Conservation (phyloP, 352 stramenopile genomes). For the Paralagenidium karlingii region DNA sequence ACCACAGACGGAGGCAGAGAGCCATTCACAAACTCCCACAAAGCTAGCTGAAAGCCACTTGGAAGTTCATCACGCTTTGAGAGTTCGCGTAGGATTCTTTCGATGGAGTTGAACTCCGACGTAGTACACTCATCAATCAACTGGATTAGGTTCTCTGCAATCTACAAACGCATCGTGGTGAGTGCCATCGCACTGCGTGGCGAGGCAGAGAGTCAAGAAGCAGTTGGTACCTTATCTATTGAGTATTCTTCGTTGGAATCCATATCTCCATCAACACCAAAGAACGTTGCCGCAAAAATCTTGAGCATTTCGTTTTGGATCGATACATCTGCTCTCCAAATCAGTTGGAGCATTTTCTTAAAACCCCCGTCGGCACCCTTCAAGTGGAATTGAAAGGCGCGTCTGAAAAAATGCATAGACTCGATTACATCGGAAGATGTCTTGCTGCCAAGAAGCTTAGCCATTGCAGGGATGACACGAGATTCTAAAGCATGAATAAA, state of each 20-base stretch:
- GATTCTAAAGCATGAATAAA: slow-evolving; percentile 90
- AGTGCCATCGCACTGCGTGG: no score
- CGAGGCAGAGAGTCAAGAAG: no score
- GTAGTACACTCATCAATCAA: slow-evolving; percentile 67
- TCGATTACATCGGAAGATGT: slow-evolving; percentile 89
- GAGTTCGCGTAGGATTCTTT: slow-evolving; percentile 57
- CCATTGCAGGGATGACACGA: slow-evolving; percentile 55
- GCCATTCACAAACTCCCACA: slow-evolving; percentile 62
- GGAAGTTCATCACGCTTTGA: slow-evolving; percentile 46
- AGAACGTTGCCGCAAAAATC: slow-evolving; percentile 62
- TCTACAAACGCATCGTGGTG: no score
- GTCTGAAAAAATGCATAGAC: slow-evolving; percentile 89
- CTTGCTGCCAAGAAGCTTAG: slow-evolving; percentile 82
- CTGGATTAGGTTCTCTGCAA: slow-evolving; percentile 57
- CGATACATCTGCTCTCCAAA: slow-evolving; percentile 80
- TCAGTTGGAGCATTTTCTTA: slow-evolving; percentile 85
- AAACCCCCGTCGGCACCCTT: slow-evolving; percentile 83
- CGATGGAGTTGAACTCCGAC: slow-evolving; percentile 63
- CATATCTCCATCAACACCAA: slow-evolving; percentile 27
- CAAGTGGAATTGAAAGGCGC: slow-evolving; percentile 84
- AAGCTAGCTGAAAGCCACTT: slow-evolving; percentile 37
- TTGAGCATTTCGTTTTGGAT: slow-evolving; percentile 87
- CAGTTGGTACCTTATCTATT: no score
- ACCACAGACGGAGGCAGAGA: slow-evolving; percentile 41
- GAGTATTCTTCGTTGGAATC: slow-evolving; percentile 13